Evolutionary conservation across 169 alveolate genomes (phyloP).

Genomic region (Plasmodium inui): DNA sequence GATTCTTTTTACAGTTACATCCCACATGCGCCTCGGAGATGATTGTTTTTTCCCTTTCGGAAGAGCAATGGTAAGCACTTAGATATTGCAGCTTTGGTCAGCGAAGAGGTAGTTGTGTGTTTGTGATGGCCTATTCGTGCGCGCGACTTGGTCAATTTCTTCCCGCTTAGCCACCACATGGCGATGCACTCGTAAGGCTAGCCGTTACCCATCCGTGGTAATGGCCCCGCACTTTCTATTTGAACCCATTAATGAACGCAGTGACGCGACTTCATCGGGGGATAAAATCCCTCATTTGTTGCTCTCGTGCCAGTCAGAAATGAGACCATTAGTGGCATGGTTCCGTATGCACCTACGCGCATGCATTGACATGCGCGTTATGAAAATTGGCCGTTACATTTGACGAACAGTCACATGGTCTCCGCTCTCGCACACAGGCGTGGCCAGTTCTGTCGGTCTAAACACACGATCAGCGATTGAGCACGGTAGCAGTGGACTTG

Average conservation of each 20-base stretch:
- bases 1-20: background rate
- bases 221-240: background rate
- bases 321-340: background rate
- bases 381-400: too few species aligned
- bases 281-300: background rate
- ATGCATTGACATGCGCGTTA: too few species aligned
- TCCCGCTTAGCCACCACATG: background rate
- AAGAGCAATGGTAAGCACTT: background rate
- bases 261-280: background rate
- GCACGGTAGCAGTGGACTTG: too few species aligned
- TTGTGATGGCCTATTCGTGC: background rate
- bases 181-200: background rate
- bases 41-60: background rate
- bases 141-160: background rate
- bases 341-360: background rate
- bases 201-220: background rate
- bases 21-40: background rate
- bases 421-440: too few species aligned
- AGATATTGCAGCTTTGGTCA: background rate
- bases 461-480: too few species aligned
- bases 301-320: background rate
- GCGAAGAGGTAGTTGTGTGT: background rate
- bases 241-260: background rate
- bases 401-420: too few species aligned
- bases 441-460: too few species aligned